Evolutionary conservation across 495 filamentous ascomycete species (phyloP).

Genomic region (Emericellopsis terricola): DNA sequence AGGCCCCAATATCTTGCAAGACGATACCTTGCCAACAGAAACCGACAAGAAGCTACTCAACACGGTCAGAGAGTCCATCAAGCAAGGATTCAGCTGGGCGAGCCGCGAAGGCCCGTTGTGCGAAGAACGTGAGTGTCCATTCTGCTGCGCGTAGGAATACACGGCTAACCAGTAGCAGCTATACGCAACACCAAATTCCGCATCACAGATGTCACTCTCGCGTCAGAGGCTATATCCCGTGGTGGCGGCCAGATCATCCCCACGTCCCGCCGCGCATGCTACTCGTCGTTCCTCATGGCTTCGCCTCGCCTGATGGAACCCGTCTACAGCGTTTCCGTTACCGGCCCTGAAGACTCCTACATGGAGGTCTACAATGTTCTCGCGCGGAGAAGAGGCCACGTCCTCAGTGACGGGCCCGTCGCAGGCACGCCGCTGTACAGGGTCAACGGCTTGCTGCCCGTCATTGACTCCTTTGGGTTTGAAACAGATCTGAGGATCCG

Average conservation of each 20-base stretch:
- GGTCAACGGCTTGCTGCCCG: constrained; percentile 77
- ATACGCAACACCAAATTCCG: constrained; percentile 95
- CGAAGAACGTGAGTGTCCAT: constrained; percentile 73
- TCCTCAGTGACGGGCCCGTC: constrained; percentile 81
- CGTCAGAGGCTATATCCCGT: constrained; percentile 76
- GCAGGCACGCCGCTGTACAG: constrained; percentile 91
- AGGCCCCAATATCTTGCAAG: constrained; percentile 90
- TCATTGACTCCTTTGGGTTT: constrained; percentile 94
- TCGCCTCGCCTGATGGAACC: constrained; percentile 93
- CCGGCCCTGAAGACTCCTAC: constrained; percentile 79
- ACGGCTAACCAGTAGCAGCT: constrained; percentile 26
- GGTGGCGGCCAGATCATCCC: constrained; percentile 97
- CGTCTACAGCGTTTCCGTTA: constrained; percentile 80
- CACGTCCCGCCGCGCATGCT: constrained; percentile 77
- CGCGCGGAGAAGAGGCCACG: constrained; percentile 74
- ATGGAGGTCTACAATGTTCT: constrained; percentile 81
- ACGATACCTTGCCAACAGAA: constrained; percentile 81
- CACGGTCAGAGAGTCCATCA: constrained; percentile 74
- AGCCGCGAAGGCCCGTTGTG: constrained; percentile 88
- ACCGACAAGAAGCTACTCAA: constrained; percentile 84
- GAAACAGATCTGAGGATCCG: constrained; percentile 94
- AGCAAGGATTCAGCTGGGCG: constrained; percentile 92
- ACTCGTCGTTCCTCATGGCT: constrained; percentile 91
- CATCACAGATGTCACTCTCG: constrained; percentile 78
- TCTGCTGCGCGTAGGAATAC: too few species aligned